Evolutionary conservation across 805 yeast genomes (phyloP).

Genomic region (Yueomyces sp.): DNA sequence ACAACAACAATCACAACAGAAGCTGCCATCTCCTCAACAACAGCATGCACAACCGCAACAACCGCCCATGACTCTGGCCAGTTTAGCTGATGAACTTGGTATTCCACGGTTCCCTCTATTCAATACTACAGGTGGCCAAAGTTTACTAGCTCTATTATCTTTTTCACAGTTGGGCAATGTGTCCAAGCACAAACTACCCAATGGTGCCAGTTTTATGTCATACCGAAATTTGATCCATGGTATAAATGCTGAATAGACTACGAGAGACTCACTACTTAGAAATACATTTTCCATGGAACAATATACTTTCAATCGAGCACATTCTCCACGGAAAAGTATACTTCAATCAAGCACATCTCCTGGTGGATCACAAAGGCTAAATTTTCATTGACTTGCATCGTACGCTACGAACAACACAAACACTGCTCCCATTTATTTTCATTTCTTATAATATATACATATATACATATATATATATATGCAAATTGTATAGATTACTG

Average conservation of each 20-base stretch:
- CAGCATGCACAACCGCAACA: constrained; percentile 1
- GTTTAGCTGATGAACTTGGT: constrained; percentile 56
- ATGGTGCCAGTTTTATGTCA: constrained; percentile 25
- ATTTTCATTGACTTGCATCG: too few relatives aligned
- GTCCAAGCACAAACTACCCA: constrained; percentile 23
- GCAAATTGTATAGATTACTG: too few relatives aligned
- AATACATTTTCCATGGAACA: too few relatives aligned
- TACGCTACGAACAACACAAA: too few relatives aligned
- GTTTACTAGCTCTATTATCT: constrained; percentile 49
- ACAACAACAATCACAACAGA: constrained; percentile 7
- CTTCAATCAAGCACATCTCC: too few relatives aligned
- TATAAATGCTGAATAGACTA: constrained; percentile 15
- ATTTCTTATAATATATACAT: too few relatives aligned
- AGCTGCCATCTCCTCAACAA: constrained; percentile 1
- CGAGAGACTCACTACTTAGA: too few relatives aligned
- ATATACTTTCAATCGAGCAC: too few relatives aligned
- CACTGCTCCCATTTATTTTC: too few relatives aligned
- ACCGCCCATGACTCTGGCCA: constrained; percentile 30
- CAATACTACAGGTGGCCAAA: constrained; percentile 50
- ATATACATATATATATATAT: too few relatives aligned
- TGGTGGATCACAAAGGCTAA: too few relatives aligned
- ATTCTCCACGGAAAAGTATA: too few relatives aligned
- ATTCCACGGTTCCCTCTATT: constrained; percentile 45
- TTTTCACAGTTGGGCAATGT: constrained; percentile 39
- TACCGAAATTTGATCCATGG: constrained; percentile 44